A percentile compares a stretch with the other conserved stretches of the same genome.
Evolutionary conservation across 257 asterid species (phyloP).

Genomic region (Nicotiana undulata): DNA sequence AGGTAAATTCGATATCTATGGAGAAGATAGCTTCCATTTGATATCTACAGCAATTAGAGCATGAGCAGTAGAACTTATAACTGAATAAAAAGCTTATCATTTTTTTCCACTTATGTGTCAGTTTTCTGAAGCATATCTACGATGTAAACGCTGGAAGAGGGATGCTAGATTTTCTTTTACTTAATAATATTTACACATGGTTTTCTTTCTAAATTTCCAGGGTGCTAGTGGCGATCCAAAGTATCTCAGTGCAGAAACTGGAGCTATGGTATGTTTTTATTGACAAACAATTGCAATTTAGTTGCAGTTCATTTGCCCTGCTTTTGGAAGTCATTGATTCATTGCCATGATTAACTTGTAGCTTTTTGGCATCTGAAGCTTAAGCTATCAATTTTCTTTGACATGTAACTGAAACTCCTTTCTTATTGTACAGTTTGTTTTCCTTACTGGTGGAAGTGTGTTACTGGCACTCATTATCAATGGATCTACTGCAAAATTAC

Average conservation of each 20-base stretch:
- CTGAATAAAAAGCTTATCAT: not conserved
- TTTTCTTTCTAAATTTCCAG: constrained; percentile 1
- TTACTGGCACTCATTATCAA: constrained; percentile 6
- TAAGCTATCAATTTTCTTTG: not conserved
- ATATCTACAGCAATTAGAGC: not conserved
- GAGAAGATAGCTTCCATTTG: constrained; percentile 3
- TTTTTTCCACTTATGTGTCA: not conserved
- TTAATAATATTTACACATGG: not conserved
- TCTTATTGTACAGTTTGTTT: constrained; percentile 2
- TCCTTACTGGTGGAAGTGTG: constrained; percentile 7
- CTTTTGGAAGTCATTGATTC: not conserved
- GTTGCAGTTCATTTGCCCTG: not conserved
- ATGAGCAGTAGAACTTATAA: not conserved
- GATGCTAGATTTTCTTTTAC: not conserved
- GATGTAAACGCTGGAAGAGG: not conserved
- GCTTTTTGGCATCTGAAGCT: not conserved
- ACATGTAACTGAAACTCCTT: not conserved
- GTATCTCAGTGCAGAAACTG: not conserved
- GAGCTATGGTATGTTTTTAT: constrained; percentile 2
- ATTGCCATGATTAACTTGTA: not conserved
- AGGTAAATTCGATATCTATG: not conserved
- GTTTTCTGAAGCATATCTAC: not conserved
- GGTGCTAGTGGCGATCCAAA: constrained; percentile 7
- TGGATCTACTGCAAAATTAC: constrained; percentile 5
- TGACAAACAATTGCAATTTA: not conserved